phyloP scores from a whole-genome alignment of 495 filamentous ascomycete species.

The Penicillium verhagenii region DNA sequence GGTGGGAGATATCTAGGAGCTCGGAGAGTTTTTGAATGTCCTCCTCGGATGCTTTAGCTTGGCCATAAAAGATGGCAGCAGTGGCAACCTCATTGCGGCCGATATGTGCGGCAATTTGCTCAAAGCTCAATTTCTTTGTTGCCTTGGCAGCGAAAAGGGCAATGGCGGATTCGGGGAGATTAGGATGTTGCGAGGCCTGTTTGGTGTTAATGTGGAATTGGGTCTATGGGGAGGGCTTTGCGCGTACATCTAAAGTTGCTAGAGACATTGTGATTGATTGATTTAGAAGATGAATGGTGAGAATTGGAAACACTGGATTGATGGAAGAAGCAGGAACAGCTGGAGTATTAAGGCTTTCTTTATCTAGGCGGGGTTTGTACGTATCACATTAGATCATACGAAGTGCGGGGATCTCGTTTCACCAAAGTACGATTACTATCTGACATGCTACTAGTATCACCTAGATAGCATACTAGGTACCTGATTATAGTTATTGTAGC shows the following conservation, averaged over 20 bases:
- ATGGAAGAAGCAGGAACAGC: background rate
- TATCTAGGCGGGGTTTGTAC: background rate
- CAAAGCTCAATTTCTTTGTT: slow-evolving; percentile 71
- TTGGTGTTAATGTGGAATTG: background rate
- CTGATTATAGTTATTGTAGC: too few relatives aligned
- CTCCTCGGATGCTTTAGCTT: slow-evolving; percentile 73
- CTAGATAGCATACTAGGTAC: background rate
- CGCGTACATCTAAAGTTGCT: slow-evolving; percentile 41
- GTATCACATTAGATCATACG: too few relatives aligned
- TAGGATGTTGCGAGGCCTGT: slow-evolving; percentile 42
- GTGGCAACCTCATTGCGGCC: slow-evolving; percentile 86
- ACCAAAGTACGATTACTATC: background rate
- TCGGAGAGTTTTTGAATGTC: slow-evolving; percentile 72
- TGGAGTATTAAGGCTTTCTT: background rate
- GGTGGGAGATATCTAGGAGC: slow-evolving; percentile 62
- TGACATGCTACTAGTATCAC: background rate
- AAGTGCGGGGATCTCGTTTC: background rate
- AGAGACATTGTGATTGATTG: slow-evolving; percentile 36
- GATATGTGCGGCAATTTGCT: slow-evolving; percentile 70
- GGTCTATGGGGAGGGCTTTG: too few relatives aligned
- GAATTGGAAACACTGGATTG: background rate
- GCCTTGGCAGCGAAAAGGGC: slow-evolving; percentile 88
- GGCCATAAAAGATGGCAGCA: slow-evolving; percentile 94
- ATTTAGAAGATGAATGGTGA: background rate
- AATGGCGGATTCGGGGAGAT: slow-evolving; percentile 65